A percentile compares a stretch with the other conserved stretches of the same genome.
These are phyloP conservation scores for Combretum micranthum DNA, from an alignment of 345 rosid genomes.

Conservation along the genomic window DNA sequence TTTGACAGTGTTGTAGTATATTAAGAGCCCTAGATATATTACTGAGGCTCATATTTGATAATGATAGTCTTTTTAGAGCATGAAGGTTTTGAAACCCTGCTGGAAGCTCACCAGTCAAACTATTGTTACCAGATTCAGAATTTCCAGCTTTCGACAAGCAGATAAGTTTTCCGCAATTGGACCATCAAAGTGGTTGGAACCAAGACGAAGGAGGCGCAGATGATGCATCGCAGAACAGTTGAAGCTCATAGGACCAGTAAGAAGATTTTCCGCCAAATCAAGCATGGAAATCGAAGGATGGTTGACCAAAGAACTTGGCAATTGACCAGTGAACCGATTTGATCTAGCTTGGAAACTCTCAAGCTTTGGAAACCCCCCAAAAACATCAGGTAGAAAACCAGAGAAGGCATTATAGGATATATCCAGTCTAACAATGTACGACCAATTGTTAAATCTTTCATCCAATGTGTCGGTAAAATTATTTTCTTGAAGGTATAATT, in stretches of 20 bases:
- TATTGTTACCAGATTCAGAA: slow-evolving; percentile 9
- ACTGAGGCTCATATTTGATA: slow-evolving; percentile 3
- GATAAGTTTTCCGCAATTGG: slow-evolving; percentile 7
- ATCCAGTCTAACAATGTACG: slow-evolving; percentile 4
- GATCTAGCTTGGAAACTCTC: background rate
- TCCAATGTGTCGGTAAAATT: background rate
- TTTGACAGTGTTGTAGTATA: background rate
- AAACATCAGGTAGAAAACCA: slow-evolving; percentile 8
- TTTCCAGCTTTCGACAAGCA: slow-evolving; percentile 1
- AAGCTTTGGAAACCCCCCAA: slow-evolving; percentile 3
- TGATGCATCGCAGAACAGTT: slow-evolving; percentile 9
- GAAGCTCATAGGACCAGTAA: slow-evolving; percentile 3
- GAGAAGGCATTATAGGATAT: slow-evolving; percentile 5
- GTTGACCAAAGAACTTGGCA: slow-evolving; percentile 7
- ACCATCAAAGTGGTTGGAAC: slow-evolving; percentile 3
- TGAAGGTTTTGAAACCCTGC: slow-evolving; percentile 9
- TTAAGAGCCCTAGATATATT: background rate
- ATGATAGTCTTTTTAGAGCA: slow-evolving; percentile 3
- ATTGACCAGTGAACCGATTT: slow-evolving; percentile 2
- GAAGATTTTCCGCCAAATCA: slow-evolving; percentile 3
- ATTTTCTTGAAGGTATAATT: slow-evolving; percentile 5
- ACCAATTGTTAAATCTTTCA: background rate
- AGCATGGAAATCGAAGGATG: background rate
- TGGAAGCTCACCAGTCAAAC: slow-evolving; percentile 4
- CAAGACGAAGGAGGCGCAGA: background rate